Conservation (phyloP, 2,329 filamentous ascomycete species). For the Fusarium drepaniforme region DNA sequence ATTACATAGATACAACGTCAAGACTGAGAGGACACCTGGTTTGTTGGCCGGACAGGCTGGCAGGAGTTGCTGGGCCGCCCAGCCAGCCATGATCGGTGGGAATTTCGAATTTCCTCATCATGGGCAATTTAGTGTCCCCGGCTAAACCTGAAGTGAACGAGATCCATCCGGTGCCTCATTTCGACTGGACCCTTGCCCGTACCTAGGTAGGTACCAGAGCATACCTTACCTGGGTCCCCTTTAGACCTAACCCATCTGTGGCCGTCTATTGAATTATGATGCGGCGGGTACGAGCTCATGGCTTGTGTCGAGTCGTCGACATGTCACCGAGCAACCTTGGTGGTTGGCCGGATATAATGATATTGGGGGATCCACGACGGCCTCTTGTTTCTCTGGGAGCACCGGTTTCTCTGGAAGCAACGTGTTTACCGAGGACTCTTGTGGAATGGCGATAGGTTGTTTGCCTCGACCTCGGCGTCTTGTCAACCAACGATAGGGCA, state of each 20-base stretch:
- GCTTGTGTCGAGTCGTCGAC: slow-evolving; percentile 1
- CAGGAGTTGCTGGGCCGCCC: slow-evolving; percentile 20
- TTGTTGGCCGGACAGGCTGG: slow-evolving; percentile 9
- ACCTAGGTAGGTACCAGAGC: neutral
- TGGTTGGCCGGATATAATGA: slow-evolving; percentile 1
- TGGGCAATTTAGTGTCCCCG: slow-evolving; percentile 34
- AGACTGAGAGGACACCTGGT: slow-evolving; percentile 18
- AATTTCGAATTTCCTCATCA: slow-evolving; percentile 30
- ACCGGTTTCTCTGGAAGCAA: neutral
- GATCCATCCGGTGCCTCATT: slow-evolving; percentile 43
- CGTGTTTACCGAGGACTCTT: neutral
- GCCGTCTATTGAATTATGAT: slow-evolving; percentile 22
- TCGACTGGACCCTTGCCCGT: slow-evolving; percentile 37
- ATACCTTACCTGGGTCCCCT: slow-evolving; percentile 16
- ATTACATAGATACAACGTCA: neutral
- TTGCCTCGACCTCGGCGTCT: neutral
- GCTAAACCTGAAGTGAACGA: slow-evolving; percentile 41
- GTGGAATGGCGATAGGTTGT: neutral
- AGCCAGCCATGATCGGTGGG: slow-evolving; percentile 26
- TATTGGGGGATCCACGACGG: neutral
- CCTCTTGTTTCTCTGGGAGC: slow-evolving; percentile 13
- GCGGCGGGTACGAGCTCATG: slow-evolving; percentile 2
- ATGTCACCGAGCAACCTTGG: slow-evolving; percentile 35
- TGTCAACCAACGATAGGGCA: neutral
- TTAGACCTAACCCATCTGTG: slow-evolving; percentile 1